Conservation (phyloP, 2,329 filamentous ascomycete genomes). For the Ceratocystis ficicola region DNA sequence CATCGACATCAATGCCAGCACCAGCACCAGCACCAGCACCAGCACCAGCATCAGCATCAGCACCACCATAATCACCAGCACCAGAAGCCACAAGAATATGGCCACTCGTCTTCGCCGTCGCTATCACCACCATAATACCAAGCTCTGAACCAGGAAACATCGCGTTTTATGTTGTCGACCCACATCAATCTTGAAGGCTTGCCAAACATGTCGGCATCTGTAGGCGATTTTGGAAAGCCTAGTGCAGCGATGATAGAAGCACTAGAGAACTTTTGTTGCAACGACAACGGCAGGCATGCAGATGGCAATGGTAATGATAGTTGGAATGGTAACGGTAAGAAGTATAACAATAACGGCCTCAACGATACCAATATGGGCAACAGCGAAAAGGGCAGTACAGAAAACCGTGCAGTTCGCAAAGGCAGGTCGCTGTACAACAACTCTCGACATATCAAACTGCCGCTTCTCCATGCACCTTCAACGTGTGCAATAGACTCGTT, state of each 20-base stretch:
- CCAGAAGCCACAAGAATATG: not conserved
- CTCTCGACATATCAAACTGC: conserved; percentile 10
- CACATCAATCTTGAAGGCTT: conserved; percentile 15
- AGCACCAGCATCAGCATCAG: conserved; percentile 13
- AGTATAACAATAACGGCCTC: not conserved
- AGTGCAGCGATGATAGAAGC: conserved; percentile 18
- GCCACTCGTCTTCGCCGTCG: not conserved
- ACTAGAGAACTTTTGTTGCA: conserved; percentile 15
- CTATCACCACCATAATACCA: not conserved
- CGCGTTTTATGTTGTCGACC: conserved; percentile 6
- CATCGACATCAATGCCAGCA: too few species aligned
- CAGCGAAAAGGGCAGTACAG: conserved; percentile 4
- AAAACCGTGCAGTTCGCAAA: not conserved
- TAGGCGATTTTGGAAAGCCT: conserved; percentile 18
- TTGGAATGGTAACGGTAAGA: not conserved
- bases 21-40: too few species aligned
- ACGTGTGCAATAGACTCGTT: conserved; percentile 20
- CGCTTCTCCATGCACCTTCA: conserved; percentile 13
- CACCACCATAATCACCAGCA: conserved; percentile 2
- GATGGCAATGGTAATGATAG: not conserved
- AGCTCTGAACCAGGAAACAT: conserved; percentile 1
- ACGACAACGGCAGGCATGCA: not conserved
- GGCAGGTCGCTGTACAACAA: not conserved
- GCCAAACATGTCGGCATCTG: conserved; percentile 4
- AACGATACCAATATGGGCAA: conserved; percentile 9